A percentile compares a stretch with the other conserved stretches of the same genome.
Evolutionary conservation across 192 early-diverging fungal species (phyloP).

Genomic region (Lobosporangium transversale): DNA sequence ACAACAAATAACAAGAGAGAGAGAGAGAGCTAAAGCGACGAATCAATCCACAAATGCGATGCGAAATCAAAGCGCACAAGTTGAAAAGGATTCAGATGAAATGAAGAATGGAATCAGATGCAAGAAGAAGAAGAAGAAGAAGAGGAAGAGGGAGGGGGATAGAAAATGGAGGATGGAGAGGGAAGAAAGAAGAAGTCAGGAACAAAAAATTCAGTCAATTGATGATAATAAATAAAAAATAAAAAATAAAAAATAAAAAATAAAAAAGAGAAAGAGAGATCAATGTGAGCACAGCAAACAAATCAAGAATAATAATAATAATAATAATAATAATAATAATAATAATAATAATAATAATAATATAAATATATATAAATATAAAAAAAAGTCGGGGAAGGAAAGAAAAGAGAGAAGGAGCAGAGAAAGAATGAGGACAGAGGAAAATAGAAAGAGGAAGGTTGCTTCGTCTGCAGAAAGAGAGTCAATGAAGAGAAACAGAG

Average conservation of each 20-base stretch:
- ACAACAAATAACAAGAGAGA: no score
- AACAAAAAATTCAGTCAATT: background rate
- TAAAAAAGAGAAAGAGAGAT: background rate
- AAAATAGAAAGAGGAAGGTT: background rate
- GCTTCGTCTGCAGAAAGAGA: no score
- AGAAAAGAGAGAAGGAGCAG: no score
- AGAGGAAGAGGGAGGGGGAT: background rate
- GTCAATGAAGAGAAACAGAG: no score
- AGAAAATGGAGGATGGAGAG: background rate
- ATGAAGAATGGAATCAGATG: slow-evolving; percentile 1
- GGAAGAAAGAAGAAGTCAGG: background rate
- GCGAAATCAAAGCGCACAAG: no score
- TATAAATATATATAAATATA: background rate
- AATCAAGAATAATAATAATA: no score
- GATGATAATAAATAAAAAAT: background rate
- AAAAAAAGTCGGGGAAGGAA: background rate
- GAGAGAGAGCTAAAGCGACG: no score
- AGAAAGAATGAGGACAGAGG: background rate
- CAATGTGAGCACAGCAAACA: no score
- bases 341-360: no score
- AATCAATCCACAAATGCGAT: no score
- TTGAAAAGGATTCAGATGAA: background rate
- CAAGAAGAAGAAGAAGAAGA: slow-evolving; percentile 2
- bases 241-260: background rate
- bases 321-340: no score